Evolutionary conservation across 805 yeast species (phyloP).

Genomic region (Wilhelminamyces savonicus): DNA sequence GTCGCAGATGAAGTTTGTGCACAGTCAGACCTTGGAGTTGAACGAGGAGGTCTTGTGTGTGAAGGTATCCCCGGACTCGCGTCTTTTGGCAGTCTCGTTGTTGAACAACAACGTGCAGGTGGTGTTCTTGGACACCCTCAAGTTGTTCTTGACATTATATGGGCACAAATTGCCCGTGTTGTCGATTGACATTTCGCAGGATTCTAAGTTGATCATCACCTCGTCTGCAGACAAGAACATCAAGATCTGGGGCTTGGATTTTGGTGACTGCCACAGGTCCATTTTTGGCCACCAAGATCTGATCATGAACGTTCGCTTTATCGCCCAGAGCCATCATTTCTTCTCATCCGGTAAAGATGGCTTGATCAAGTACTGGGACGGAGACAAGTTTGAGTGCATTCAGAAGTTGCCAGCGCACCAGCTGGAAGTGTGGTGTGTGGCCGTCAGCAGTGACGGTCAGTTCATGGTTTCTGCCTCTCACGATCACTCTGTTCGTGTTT

Average conservation of each 20-base stretch:
- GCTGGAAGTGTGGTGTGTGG: conserved; percentile 88
- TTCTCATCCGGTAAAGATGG: conserved; percentile 89
- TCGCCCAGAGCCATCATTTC: conserved; percentile 83
- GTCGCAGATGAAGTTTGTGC: conserved; percentile 55
- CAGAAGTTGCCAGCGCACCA: conserved; percentile 82
- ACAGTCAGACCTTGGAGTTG: conserved; percentile 77
- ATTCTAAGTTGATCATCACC: conserved; percentile 81
- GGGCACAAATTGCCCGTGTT: conserved; percentile 97
- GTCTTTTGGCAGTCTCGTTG: conserved; percentile 73
- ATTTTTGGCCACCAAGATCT: conserved; percentile 96
- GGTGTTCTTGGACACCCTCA: conserved; percentile 79
- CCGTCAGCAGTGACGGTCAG: conserved; percentile 67
- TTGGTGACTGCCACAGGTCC: conserved; percentile 97
- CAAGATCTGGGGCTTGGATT: conserved; percentile 97
- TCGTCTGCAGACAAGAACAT: conserved; percentile 97
- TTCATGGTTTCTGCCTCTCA: conserved; percentile 81
- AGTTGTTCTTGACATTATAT: conserved; percentile 81
- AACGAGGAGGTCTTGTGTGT: conserved; percentile 81
- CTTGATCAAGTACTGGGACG: conserved; percentile 94
- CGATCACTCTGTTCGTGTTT: conserved; percentile 88
- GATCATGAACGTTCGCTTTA: conserved; percentile 79
- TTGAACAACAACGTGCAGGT: conserved; percentile 95
- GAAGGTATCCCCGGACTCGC: conserved; percentile 72
- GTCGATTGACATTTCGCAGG: conserved; percentile 84
- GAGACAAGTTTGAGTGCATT: conserved; percentile 90